Evolutionary conservation across 2,329 filamentous ascomycete genomes (phyloP).

Genomic region (Monosporascus sp.): DNA sequence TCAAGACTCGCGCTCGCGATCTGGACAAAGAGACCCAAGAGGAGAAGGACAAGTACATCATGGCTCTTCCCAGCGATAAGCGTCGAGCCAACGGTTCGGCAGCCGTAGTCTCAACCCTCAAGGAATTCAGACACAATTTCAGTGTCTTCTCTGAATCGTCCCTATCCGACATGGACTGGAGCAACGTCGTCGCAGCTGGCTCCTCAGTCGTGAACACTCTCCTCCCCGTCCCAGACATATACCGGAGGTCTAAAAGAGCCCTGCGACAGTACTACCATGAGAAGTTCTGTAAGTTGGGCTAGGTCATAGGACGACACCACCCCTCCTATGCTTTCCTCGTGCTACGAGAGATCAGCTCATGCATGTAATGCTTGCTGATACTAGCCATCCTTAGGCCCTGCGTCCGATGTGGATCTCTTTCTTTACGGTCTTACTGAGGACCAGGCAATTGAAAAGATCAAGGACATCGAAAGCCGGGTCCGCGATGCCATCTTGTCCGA

Average conservation of each 20-base stretch:
- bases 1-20: conserved; percentile 60
- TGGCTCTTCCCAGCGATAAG: conserved; percentile 57
- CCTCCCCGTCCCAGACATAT: conserved; percentile 61
- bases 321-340: too few species aligned
- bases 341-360: neutral
- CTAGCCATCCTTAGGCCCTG: conserved; percentile 41
- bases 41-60: conserved; percentile 63
- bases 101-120: conserved; percentile 61
- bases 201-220: conserved; percentile 77
- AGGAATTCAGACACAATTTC: conserved; percentile 75
- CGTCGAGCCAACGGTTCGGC: conserved; percentile 58
- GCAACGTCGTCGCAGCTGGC: conserved; percentile 74
- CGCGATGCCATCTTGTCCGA: conserved; percentile 76
- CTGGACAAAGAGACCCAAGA: conserved; percentile 51
- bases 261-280: conserved; percentile 75
- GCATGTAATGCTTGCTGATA: neutral
- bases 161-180: conserved; percentile 72
- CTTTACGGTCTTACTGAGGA: conserved; percentile 74
- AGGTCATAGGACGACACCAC: neutral
- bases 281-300: conserved; percentile 48
- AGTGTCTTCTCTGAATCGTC: conserved; percentile 76
- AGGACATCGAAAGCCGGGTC: conserved; percentile 70
- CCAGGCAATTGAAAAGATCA: conserved; percentile 76
- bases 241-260: conserved; percentile 56
- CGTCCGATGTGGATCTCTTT: conserved; percentile 84